Evolutionary conservation across 441 rosid species (phyloP).

Genomic region (Mallotus japonicus): DNA sequence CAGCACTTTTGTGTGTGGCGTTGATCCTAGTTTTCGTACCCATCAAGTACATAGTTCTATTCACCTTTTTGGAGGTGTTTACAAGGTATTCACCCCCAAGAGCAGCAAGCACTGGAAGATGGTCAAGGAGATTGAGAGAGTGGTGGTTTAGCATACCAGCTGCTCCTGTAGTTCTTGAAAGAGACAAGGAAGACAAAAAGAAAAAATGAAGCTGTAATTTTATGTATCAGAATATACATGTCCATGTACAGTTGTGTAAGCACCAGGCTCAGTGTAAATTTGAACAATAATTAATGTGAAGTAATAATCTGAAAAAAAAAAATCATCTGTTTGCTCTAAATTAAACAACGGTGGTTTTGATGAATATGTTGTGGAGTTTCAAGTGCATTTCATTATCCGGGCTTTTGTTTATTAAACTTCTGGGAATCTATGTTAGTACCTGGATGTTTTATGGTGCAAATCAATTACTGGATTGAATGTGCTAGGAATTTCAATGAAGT

Average conservation of each 20-base stretch:
- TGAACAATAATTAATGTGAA: background rate
- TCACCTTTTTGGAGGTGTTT: slow-evolving; percentile 61
- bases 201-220: slow-evolving; percentile 38
- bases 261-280: slow-evolving; percentile 12
- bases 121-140: slow-evolving; percentile 70
- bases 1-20: slow-evolving; percentile 40
- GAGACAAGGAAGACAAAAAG: slow-evolving; percentile 62
- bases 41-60: slow-evolving; percentile 39
- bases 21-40: slow-evolving; percentile 50
- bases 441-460: no score
- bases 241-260: slow-evolving; percentile 11
- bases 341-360: background rate
- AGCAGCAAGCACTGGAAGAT: slow-evolving; percentile 62
- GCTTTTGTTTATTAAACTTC: no score
- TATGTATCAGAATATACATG: slow-evolving; percentile 1
- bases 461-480: no score
- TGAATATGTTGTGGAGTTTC: background rate
- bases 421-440: no score
- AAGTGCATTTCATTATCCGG: no score
- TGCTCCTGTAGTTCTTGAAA: slow-evolving; percentile 70
- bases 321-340: background rate
- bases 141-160: slow-evolving; percentile 99
- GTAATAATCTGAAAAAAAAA: background rate
- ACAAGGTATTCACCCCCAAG: slow-evolving; percentile 75
- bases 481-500: no score